Evolutionary conservation across 2,329 filamentous ascomycete species (phyloP), one percentile per base, ranked within the genome.

Genomic region (Trichoderma citrinoviride): DNA sequence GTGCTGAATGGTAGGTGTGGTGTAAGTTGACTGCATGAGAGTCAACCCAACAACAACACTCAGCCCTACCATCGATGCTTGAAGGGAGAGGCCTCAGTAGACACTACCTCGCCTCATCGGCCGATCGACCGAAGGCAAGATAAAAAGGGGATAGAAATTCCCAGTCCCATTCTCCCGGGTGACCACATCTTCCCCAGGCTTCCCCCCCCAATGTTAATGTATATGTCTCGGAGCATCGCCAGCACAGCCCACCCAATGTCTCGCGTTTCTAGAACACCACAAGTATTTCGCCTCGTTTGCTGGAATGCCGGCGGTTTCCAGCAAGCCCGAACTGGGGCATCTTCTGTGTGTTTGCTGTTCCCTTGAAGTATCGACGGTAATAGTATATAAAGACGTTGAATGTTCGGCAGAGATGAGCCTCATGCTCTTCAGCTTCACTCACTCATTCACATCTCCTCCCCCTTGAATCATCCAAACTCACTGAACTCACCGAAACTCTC

Each of bases 271-370:
- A 10, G 40, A 56, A 8, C 25, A 37, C 33, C 33, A 37, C 33
- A 37, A 37, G 21, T 61, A n/a, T 14, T 29, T 61, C 58, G 58
- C 58, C 58, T 53, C 37, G 52, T 61, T 40, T 6, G 33, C 2
- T 53, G 58, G 58, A 61, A 61, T 61, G 58, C 33, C 2, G n/a
- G n/a, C n/a, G n/a, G n/a, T 33, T 2, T 8, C 14, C 23, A 2
- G 29, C 8, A 33, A 10, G 3, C 6, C 10, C 8, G 33, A 37
- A 3, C 33, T 37, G 33, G 33, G 23, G 17, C 12, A 44, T 7
- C 29, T 23, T 14, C 14, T 43, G 53, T 40, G 40, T 60, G 33
- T 47, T 17, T 46, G 14, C 37, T n/a, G 10, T 25, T 44, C 47
- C 46, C 37, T 33, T 19, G 3, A 0, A 1, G 17, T 10, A n/a